These are phyloP conservation scores for Fusarium camptoceras DNA, from an alignment of 2,329 filamentous ascomycete genomes.

Conservation along the genomic window DNA sequence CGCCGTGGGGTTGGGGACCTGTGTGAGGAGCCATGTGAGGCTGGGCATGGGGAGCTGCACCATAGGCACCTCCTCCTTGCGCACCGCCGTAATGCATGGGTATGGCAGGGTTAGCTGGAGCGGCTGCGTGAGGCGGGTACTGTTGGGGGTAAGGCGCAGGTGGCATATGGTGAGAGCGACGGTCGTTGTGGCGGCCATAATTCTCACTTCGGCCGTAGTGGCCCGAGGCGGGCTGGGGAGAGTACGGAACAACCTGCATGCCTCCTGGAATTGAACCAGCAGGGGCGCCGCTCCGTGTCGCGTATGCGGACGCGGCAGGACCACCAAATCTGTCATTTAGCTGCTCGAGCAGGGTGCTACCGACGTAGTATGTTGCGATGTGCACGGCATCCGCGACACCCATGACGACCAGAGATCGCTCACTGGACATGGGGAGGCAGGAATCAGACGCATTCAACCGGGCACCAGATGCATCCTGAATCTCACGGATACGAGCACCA, in stretches of 20 bases:
- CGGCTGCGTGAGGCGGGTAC: constrained; percentile 71
- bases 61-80: constrained; percentile 77
- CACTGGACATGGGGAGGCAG: constrained; percentile 92
- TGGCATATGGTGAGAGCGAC: constrained; percentile 80
- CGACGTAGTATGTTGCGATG: constrained; percentile 98
- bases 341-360: constrained; percentile 97
- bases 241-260: constrained; percentile 99
- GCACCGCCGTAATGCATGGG: constrained; percentile 84
- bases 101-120: constrained; percentile 71
- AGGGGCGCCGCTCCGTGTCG: constrained; percentile 91
- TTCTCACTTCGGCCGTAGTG: constrained; percentile 93
- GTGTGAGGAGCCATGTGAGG: constrained; percentile 75
- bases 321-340: constrained; percentile 96
- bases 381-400: constrained; percentile 98
- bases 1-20: constrained; percentile 67
- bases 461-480: constrained; percentile 96
- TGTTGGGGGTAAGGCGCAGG: constrained; percentile 77
- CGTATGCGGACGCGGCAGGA: constrained; percentile 96
- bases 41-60: constrained; percentile 79
- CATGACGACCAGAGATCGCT: constrained; percentile 97
- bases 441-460: constrained; percentile 96
- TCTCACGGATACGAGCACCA: constrained; percentile 95
- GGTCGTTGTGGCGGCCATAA: constrained; percentile 78
- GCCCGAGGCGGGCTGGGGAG: constrained; percentile 90
- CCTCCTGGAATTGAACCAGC: constrained; percentile 94